These are phyloP conservation scores for Isatis tinctoria DNA, from an alignment of 345 rosid genomes.

Conservation along the genomic window DNA sequence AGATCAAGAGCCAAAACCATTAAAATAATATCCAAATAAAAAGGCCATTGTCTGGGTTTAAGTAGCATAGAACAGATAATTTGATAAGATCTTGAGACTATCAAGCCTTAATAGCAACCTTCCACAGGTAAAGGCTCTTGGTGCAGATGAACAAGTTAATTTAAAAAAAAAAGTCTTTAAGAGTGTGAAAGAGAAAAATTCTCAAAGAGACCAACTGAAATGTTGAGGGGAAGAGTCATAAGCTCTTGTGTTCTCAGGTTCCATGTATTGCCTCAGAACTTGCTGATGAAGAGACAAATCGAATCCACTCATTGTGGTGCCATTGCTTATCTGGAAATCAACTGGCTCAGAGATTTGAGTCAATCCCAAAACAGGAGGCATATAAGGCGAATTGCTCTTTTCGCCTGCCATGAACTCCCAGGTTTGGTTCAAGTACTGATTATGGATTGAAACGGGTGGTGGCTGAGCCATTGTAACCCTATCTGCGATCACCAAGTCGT, in stretches of 20 bases:
- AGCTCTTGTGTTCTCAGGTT: conserved; percentile 51
- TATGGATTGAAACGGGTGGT: conserved; percentile 33
- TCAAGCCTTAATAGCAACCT: conserved; percentile 14
- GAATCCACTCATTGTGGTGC: conserved; percentile 35
- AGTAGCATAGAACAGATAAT: background rate
- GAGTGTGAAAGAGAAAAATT: background rate
- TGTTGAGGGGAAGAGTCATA: conserved; percentile 45
- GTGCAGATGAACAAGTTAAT: background rate
- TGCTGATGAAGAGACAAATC: conserved; percentile 49
- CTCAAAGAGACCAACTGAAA: conserved; percentile 65
- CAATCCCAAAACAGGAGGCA: conserved; percentile 43
- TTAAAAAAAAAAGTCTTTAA: background rate
- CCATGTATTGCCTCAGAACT: conserved; percentile 52
- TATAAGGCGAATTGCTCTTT: conserved; percentile 29
- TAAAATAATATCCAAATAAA: background rate
- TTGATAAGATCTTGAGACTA: background rate
- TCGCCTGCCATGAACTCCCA: conserved; percentile 53
- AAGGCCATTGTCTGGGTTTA: conserved; percentile 3
- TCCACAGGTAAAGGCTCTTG: conserved; percentile 9
- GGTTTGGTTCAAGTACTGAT: conserved; percentile 42
- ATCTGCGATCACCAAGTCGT: conserved; percentile 9
- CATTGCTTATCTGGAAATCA: conserved; percentile 20
- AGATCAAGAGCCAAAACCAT: conserved; percentile 11
- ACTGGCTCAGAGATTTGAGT: conserved; percentile 40
- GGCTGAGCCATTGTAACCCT: conserved; percentile 48